A percentile compares a stretch with the other conserved stretches of the same genome.
Evolutionary conservation across 192 early-diverging fungal genomes (phyloP).

Genomic region (Coemansia erecta): DNA sequence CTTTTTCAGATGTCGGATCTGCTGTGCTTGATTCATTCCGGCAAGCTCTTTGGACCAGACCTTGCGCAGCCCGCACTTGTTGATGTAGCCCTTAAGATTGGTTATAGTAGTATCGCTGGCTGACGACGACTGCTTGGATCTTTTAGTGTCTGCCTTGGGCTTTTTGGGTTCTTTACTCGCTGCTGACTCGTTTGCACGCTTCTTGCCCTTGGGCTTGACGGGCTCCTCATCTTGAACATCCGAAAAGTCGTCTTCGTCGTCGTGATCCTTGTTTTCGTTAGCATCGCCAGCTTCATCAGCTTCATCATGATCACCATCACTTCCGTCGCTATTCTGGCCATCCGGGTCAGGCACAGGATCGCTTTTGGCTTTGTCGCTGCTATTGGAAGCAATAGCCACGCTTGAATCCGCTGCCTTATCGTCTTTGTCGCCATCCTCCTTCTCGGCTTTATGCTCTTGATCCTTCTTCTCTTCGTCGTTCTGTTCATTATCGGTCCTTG

Average conservation of each 20-base stretch:
- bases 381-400: background rate
- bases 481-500: slow-evolving; percentile 7
- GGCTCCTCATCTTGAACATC: slow-evolving; percentile 17
- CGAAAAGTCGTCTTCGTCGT: slow-evolving; percentile 14
- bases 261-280: slow-evolving; percentile 3
- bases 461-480: slow-evolving; percentile 4
- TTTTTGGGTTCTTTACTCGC: background rate
- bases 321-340: slow-evolving; percentile 3
- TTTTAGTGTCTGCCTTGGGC: background rate
- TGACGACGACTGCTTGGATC: background rate
- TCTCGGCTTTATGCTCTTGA: background rate
- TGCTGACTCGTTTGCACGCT: slow-evolving; percentile 4
- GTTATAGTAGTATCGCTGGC: slow-evolving; percentile 26
- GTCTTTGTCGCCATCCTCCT: background rate
- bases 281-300: background rate
- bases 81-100: slow-evolving; percentile 47
- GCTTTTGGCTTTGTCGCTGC: background rate
- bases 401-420: background rate
- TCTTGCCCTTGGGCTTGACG: slow-evolving; percentile 12
- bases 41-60: slow-evolving; percentile 54
- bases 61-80: slow-evolving; percentile 51
- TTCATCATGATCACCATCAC: background rate
- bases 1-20: slow-evolving; percentile 51
- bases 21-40: slow-evolving; percentile 38
- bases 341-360: background rate